phyloP scores from a whole-genome alignment of 2,329 filamentous ascomycete genomes.

The Venturia oleaginea region DNA sequence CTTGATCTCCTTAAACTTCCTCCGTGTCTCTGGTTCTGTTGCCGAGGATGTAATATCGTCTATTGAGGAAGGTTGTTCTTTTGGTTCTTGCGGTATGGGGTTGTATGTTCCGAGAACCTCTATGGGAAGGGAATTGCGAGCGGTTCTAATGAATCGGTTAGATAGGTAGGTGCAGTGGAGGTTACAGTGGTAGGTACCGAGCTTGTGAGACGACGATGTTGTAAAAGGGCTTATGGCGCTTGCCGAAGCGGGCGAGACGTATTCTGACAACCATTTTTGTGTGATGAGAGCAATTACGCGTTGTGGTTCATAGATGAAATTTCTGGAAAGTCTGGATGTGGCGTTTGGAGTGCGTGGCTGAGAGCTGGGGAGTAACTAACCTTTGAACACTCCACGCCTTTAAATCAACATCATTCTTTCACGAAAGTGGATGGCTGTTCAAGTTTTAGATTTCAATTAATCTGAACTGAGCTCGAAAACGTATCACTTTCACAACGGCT shows the following conservation, averaged over 20 bases:
- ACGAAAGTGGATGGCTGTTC: background rate
- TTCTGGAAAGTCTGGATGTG: background rate
- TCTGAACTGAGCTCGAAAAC: too few species aligned
- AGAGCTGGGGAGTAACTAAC: background rate
- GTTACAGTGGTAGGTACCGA: slow-evolving; percentile 47
- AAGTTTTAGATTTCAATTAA: too few species aligned
- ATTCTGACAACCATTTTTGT: slow-evolving; percentile 81
- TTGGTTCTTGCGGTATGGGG: slow-evolving; percentile 43
- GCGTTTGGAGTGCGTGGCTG: too few species aligned
- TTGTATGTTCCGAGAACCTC: slow-evolving; percentile 74
- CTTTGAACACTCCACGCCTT: background rate
- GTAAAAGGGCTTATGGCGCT: slow-evolving; percentile 81
- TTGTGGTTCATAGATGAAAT: background rate
- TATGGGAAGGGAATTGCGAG: slow-evolving; percentile 77
- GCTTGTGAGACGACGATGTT: slow-evolving; percentile 96
- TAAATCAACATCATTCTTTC: background rate
- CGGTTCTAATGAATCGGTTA: slow-evolving; percentile 49
- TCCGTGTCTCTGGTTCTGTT: slow-evolving; percentile 37
- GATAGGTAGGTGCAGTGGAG: background rate
- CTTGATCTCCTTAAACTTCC: slow-evolving; percentile 82
- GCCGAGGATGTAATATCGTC: background rate
- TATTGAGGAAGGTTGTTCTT: slow-evolving; percentile 1
- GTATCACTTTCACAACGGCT: too few species aligned
- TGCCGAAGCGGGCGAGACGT: slow-evolving; percentile 87
- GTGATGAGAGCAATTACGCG: background rate